Evolutionary conservation across 495 filamentous ascomycete genomes (phyloP), one percentile per base, ranked within the genome.

Genomic region (Podospora sp.): DNA sequence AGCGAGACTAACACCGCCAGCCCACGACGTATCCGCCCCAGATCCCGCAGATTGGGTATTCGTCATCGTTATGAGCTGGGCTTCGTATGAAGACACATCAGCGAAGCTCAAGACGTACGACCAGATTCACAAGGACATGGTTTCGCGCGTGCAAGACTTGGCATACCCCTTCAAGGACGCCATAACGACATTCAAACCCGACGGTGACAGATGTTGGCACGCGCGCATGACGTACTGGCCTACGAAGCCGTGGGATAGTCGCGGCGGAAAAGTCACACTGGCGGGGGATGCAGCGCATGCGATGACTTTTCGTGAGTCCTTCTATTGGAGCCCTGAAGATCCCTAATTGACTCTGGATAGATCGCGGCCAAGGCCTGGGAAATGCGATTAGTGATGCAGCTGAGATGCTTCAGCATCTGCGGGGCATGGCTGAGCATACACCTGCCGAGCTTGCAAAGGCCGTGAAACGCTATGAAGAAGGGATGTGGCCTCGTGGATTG

Each of bases 171-270:
- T 55, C 52, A 55, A 55, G 52, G 52, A 55, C 2, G 52, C 52
- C 52, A 22, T 22, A 9, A 22, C 52, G 14, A 22, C 52, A 2
- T 20, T 55, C 14, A 55, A 22, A n/a, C 52, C 52, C 2, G 20
- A 11, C 52, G 20, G 25, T 7, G 52, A 1, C 2, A n/a, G 16
- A n/a, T 55, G 14, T n/a, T 55, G 52, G 52, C 52, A 55, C 3
- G 52, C 16, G 1, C 52, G 52, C 24, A 55, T 55, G 52, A 55
- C 52, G 14, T 55, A 55, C n/a, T 55, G 52, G 52, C n/a, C 52
- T 2, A 55, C 52, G 2, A 55, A 55, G 52, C 52, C 52, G 7
- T 55, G 52, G 52, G 52, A 55, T 22, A 22, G 52, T 22, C 52
- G 8, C 14, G 16, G 52, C 9, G 52, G 52, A 2, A 11, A n/a